Evolutionary conservation across 2,329 filamentous ascomycete genomes (phyloP).

Genomic region (Leptographium lundbergii): DNA sequence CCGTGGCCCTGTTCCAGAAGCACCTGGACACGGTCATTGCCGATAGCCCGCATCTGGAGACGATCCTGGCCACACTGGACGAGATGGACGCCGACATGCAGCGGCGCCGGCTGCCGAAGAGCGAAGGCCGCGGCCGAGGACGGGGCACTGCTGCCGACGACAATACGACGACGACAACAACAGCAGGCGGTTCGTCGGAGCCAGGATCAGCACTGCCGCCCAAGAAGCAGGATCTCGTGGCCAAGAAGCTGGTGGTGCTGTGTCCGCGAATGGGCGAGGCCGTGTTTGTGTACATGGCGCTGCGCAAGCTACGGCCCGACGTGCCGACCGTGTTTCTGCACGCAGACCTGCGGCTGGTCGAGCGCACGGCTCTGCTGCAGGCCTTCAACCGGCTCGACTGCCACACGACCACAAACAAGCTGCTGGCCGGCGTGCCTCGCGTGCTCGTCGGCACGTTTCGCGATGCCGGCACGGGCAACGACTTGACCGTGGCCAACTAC

Average conservation of each 20-base stretch:
- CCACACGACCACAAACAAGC: no score
- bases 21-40: constrained; percentile 10
- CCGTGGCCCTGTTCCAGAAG: constrained; percentile 9
- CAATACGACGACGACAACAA: no score
- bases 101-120: constrained; percentile 4
- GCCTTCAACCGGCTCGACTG: constrained; percentile 9
- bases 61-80: constrained; percentile 9
- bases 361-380: constrained; percentile 10
- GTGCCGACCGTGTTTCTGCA: constrained; percentile 10
- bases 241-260: constrained; percentile 15
- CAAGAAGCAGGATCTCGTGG: not conserved
- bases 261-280: constrained; percentile 14
- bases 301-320: constrained; percentile 9
- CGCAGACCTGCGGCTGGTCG: constrained; percentile 9
- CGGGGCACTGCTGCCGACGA: not conserved
- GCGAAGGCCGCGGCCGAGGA: not conserved
- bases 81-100: constrained; percentile 9
- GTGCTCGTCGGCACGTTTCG: constrained; percentile 12
- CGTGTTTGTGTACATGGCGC: constrained; percentile 12
- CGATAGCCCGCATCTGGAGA: constrained; percentile 10
- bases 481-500: constrained; percentile 12
- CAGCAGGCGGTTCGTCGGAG: no score
- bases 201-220: no score
- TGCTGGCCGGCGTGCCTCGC: not conserved
- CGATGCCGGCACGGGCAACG: constrained; percentile 13